These are phyloP conservation scores for Antitrichia curtipendula DNA, from an alignment of 225 moss, liverwort and hornwort species.

Conservation along the genomic window DNA sequence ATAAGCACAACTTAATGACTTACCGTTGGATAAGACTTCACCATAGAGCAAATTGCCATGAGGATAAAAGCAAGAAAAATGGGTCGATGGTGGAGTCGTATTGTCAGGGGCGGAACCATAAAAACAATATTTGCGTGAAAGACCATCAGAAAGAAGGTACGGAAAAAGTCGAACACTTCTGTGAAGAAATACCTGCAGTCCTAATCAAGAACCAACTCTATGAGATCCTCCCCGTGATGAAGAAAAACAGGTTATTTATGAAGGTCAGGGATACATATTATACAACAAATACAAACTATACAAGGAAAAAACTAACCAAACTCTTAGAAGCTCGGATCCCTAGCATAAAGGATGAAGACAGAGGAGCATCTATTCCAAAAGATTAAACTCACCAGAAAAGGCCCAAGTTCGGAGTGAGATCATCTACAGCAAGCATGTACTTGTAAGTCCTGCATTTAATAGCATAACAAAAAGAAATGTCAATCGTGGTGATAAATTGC, in stretches of 20 bases:
- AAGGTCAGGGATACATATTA: background rate
- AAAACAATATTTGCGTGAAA: constrained; percentile 88
- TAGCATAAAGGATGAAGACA: background rate
- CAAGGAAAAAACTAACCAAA: background rate
- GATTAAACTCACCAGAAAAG: constrained; percentile 70
- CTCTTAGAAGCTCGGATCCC: background rate
- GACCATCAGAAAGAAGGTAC: constrained; percentile 85
- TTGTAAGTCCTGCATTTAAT: constrained; percentile 12
- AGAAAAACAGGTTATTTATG: background rate
- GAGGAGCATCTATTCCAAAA: background rate
- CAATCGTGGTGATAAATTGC: background rate
- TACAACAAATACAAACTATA: background rate
- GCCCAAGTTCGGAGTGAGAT: constrained; percentile 87
- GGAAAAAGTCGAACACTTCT: constrained; percentile 85
- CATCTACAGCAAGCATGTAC: constrained; percentile 57
- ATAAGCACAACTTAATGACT: background rate
- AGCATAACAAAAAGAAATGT: background rate
- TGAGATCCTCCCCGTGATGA: background rate
- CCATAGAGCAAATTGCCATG: constrained; percentile 59
- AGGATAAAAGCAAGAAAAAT: constrained; percentile 73
- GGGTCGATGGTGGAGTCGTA: constrained; percentile 86
- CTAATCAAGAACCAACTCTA: constrained; percentile 5
- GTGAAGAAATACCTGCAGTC: constrained; percentile 92
- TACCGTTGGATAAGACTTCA: constrained; percentile 87
- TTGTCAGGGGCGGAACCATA: constrained; percentile 57